Base-by-base conservation (phyloP, 257 asterid species). In the Fraxinus americana region DNA sequence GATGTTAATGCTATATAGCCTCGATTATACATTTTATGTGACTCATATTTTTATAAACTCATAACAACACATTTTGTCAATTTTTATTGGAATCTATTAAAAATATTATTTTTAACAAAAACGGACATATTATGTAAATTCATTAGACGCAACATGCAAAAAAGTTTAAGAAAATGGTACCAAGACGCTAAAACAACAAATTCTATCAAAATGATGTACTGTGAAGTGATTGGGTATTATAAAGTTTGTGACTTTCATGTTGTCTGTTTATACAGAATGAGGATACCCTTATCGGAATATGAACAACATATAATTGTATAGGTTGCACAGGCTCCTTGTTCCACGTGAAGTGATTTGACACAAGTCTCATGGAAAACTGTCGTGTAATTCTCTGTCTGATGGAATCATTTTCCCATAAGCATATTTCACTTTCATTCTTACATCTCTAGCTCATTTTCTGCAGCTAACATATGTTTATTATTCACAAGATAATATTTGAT, bases 241-340 rank as follows among this genome's bases (percentile, higher is more conserved):
- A 54, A 34, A 79, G 71, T 63, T 83, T 77, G 86, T 81, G 80
- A 87, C 89, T 87, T 85, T 86, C 73, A 88, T 80, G 83, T 70
- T 82, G 84, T 80, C 85, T 75, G 76, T 77, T 65, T 79, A 80
- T 78, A 66, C 79, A 74, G 76, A 75, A 43, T 59, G 67, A 19
- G 2, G 72, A 80, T 66, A 75, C 82, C 74, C 67, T 74, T 48
- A 65, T 73, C 39, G 86, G 86, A 82, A 76, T 81, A 65, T 68
- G 85, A 69, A 74, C 65, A 5, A 13, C 67, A 19, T 41, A 63
- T 0, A 30, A 27, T 32, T 77, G 14, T 63, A 10, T 17, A 10
- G 32, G 29, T 23, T 13, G 10, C 12, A 63, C 11, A 32, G 65
- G 59, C n/a, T 25, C 81, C 54, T 82, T 80, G 81, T 83, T 76